Percentiles rank a stretch among this genome's conserved stretches.
Evolutionary conservation across 2,329 filamentous ascomycete genomes (phyloP).

Genomic region (Alternaria angustiovoidea): DNA sequence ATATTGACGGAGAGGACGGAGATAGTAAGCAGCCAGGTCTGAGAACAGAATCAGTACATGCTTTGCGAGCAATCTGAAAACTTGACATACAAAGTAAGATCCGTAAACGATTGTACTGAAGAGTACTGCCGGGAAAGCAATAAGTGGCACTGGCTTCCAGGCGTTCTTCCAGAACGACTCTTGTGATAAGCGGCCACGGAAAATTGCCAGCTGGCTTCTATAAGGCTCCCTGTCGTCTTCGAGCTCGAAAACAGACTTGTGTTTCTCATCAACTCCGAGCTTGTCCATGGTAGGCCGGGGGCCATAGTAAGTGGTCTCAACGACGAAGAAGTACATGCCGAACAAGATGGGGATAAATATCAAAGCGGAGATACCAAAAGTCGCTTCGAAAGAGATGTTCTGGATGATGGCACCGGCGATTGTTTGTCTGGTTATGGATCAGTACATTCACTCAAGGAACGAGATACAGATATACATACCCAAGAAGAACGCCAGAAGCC

Average conservation of each 20-base stretch:
- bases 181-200: slow-evolving; percentile 38
- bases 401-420: slow-evolving; percentile 55
- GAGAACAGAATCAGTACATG: not conserved
- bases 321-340: slow-evolving; percentile 56
- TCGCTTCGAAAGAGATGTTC: slow-evolving; percentile 52
- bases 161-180: slow-evolving; percentile 47
- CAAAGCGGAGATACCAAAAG: slow-evolving; percentile 55
- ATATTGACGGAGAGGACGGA: slow-evolving; percentile 88
- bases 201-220: slow-evolving; percentile 33
- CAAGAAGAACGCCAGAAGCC: slow-evolving; percentile 49
- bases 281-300: slow-evolving; percentile 30
- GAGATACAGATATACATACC: slow-evolving; percentile 42
- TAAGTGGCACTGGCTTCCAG: slow-evolving; percentile 74
- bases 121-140: slow-evolving; percentile 83
- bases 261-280: slow-evolving; percentile 34
- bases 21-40: slow-evolving; percentile 82
- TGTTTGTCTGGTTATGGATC: slow-evolving; percentile 47
- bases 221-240: slow-evolving; percentile 36
- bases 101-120: slow-evolving; percentile 86
- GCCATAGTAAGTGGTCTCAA: slow-evolving; percentile 54
- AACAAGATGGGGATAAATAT: slow-evolving; percentile 54
- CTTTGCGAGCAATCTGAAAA: not conserved
- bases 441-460: slow-evolving; percentile 23
- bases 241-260: slow-evolving; percentile 27
- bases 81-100: slow-evolving; percentile 67